Conservation (phyloP, 352 stramenopile genomes). For the Globisporangium barbulae region DNA sequence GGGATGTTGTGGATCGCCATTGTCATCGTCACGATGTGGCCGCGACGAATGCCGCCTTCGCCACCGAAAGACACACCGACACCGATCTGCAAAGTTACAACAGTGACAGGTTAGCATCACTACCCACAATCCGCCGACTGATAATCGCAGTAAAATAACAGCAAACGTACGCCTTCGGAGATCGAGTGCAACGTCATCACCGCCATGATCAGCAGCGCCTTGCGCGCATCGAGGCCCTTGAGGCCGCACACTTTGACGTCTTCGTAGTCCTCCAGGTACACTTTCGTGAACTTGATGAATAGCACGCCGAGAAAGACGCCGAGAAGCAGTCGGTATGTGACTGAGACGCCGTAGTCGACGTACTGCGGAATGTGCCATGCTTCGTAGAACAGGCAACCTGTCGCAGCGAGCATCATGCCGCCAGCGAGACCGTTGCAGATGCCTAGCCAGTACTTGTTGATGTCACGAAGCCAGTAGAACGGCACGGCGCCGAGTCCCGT, state of each 20-base stretch:
- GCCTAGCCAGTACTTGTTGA: conserved; percentile 94
- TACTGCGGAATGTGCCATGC: conserved; percentile 81
- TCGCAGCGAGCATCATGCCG: conserved; percentile 98
- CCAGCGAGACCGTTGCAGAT: conserved; percentile 94
- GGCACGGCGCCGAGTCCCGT: conserved; percentile 94
- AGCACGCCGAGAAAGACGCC: conserved; percentile 91
- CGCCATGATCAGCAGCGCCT: conserved; percentile 96
- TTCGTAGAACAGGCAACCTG: conserved; percentile 94
- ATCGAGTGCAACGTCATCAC: conserved; percentile 99
- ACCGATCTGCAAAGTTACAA: conserved; percentile 51
- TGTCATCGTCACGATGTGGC: conserved; percentile 96
- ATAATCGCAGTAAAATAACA: not conserved
- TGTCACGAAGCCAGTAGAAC: conserved; percentile 91
- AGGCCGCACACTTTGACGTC: conserved; percentile 89
- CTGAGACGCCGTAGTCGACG: conserved; percentile 59
- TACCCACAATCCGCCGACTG: not conserved
- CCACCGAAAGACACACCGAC: conserved; percentile 98
- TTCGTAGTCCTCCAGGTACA: conserved; percentile 94
- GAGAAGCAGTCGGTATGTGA: conserved; percentile 80
- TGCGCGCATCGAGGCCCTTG: conserved; percentile 83
- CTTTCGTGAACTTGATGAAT: conserved; percentile 96
- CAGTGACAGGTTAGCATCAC: not conserved
- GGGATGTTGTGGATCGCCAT: conserved; percentile 99
- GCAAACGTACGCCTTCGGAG: conserved; percentile 90
- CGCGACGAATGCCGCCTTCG: conserved; percentile 89